Conservation (phyloP, 768 basidiomycete genomes). For the Termitomyces sp. region DNA sequence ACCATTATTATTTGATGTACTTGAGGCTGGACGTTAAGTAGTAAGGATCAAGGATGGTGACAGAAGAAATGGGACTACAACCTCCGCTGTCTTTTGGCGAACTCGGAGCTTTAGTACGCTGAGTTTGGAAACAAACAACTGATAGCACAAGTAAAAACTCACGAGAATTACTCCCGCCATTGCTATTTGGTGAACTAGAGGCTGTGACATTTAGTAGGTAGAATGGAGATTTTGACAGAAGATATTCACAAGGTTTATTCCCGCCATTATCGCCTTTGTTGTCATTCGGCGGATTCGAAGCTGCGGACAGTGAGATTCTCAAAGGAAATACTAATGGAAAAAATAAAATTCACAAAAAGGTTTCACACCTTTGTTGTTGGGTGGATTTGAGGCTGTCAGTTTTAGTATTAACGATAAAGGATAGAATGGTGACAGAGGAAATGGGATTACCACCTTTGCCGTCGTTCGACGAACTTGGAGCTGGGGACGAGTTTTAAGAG, state of each 20-base stretch:
- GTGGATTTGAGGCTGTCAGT: too few species aligned
- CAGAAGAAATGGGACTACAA: not conserved
- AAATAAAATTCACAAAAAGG: not conserved
- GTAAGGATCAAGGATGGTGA: not conserved
- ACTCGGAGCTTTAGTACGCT: not conserved
- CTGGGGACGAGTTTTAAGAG: not conserved
- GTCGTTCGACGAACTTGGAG: not conserved
- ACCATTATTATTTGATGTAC: not conserved
- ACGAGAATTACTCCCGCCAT: not conserved
- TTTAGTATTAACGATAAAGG: not conserved
- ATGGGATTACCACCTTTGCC: not conserved
- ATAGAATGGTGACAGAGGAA: not conserved
- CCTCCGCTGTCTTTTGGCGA: not conserved
- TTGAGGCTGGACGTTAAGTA: too few species aligned
- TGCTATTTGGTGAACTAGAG: not conserved
- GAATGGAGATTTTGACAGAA: not conserved
- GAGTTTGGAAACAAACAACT: too few species aligned
- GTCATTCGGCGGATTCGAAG: not conserved
- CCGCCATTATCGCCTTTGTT: too few species aligned
- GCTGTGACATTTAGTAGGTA: not conserved
- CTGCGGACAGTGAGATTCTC: not conserved
- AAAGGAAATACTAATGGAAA: not conserved
- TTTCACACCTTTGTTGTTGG: not conserved
- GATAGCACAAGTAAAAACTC: not conserved
- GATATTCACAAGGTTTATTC: not conserved